phyloP scores from a whole-genome alignment of 2,329 filamentous ascomycete genomes.

The Xylaria hypoxylon region DNA sequence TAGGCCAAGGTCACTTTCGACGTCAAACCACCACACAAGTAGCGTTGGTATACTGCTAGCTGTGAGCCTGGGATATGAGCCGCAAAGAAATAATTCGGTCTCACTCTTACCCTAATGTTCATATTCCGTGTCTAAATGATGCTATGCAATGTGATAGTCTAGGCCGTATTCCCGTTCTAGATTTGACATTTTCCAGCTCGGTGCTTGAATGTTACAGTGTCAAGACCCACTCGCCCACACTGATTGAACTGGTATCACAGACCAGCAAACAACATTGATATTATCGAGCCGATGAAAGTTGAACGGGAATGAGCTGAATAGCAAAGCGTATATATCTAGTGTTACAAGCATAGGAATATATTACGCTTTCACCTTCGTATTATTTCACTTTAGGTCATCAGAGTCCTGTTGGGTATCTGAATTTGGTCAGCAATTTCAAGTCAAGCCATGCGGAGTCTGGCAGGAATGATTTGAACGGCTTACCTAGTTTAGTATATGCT shows the following conservation, averaged over 20 bases:
- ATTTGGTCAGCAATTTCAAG: not conserved
- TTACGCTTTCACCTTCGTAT: not conserved
- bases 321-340: not conserved
- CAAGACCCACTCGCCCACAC: not conserved
- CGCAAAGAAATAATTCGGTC: constrained; percentile 8
- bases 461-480: not conserved
- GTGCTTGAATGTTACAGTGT: not conserved
- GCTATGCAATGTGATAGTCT: constrained; percentile 2
- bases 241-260: not conserved
- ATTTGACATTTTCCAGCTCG: not conserved
- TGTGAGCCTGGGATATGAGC: constrained; percentile 10
- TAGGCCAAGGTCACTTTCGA: constrained; percentile 1
- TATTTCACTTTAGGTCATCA: not conserved
- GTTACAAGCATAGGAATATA: not conserved
- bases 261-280: not conserved
- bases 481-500: not conserved
- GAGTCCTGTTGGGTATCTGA: not conserved
- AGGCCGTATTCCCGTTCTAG: not conserved
- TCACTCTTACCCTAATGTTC: not conserved
- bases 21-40: constrained; percentile 8
- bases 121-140: not conserved
- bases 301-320: not conserved
- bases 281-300: not conserved
- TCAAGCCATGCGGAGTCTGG: not conserved
- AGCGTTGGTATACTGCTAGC: constrained; percentile 8